A percentile compares a stretch with the other conserved stretches of the same genome.
phyloP scores from a whole-genome alignment of 306 rosid genomes.

The Lithocarpus polystachyus region DNA sequence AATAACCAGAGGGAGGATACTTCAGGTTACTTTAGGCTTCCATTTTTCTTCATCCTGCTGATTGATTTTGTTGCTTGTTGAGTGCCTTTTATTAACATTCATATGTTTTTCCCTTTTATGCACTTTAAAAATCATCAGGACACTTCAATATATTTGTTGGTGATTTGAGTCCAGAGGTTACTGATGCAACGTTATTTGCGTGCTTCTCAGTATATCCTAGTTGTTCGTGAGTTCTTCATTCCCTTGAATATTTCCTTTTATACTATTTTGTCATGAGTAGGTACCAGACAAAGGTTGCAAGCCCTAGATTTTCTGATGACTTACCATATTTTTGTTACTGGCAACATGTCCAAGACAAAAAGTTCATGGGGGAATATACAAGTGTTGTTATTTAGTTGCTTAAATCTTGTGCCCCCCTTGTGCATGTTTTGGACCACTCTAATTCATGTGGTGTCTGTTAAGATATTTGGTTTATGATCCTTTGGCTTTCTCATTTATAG shows the following conservation, averaged over 20 bases:
- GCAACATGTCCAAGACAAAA: constrained; percentile 26
- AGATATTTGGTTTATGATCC: constrained; percentile 28
- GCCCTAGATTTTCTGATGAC: constrained; percentile 19
- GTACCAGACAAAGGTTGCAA: constrained; percentile 16
- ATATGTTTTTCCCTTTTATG: constrained; percentile 39
- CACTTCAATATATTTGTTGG: constrained; percentile 67
- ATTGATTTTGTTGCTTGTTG: constrained; percentile 27
- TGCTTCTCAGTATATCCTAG: constrained; percentile 76
- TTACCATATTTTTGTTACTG: constrained; percentile 12
- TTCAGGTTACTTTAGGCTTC: constrained; percentile 45
- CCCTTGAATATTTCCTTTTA: constrained; percentile 31
- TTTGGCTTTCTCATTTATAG: constrained; percentile 36
- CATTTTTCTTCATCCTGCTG: constrained; percentile 8
- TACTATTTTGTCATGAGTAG: constrained; percentile 18
- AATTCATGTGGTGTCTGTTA: not conserved
- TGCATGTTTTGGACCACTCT: not conserved
- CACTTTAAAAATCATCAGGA: constrained; percentile 54
- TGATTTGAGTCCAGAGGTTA: constrained; percentile 76
- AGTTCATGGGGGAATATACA: constrained; percentile 29
- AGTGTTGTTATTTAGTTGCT: not conserved
- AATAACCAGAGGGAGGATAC: constrained; percentile 56
- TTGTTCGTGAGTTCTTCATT: constrained; percentile 70
- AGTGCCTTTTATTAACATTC: constrained; percentile 28
- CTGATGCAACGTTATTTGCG: constrained; percentile 71
- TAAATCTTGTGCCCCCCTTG: not conserved